Base-by-base conservation (phyloP, 2,329 filamentous ascomycete species). In the Lasiodiplodia citricola region DNA sequence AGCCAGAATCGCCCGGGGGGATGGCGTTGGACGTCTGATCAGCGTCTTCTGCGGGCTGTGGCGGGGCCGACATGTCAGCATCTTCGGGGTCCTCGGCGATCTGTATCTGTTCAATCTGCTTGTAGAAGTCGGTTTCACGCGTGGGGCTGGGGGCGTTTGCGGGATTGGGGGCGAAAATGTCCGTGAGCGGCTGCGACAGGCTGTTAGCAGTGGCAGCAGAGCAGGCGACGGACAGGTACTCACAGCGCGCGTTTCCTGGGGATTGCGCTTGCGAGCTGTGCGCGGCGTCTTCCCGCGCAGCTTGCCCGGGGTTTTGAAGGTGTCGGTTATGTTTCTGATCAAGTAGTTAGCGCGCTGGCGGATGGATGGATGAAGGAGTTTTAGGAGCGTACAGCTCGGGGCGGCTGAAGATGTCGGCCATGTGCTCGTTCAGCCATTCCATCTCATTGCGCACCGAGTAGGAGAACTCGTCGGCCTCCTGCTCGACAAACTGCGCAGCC, bases 351-450 rank as follows among this genome's bases (percentile, higher is more conserved):
- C 64, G 21, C 28, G 35, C n/a, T 10, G 35, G 44, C 41, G 47
- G 62, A 23, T 56, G 63, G 62, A 23, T 56, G 63, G 44, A 65
- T 67, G 66, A 70, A 69, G n/a, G 70, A 16, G 8, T 2, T n/a
- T 3, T 8, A 16, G 35, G 67, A 69, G 69, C 91, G 76, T 88
- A 97, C 96, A 94, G 88, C 81, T 94, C 89, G 76, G 94, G 92
- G 74, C 91, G 90, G 75, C 90, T 91, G 79, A 98, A 97, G 76
- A 99, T 93, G 71, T 97, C 93, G 62, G 89, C 89, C 95, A 99
- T 97, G 80, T 99, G 96, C 82, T 98, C 96, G 77, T 99, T 98
- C 74, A 99, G 85, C 96, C 96, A 99, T 78, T 98, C 94, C 76
- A 98, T 84, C 80, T 99, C 96, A 81, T 98, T 97, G 69, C 92